Percentiles rank a stretch among this genome's conserved stretches.
Evolutionary conservation across 2,329 filamentous ascomycete genomes (phyloP).

Genomic region (Dothidotthia symphoricarpi): DNA sequence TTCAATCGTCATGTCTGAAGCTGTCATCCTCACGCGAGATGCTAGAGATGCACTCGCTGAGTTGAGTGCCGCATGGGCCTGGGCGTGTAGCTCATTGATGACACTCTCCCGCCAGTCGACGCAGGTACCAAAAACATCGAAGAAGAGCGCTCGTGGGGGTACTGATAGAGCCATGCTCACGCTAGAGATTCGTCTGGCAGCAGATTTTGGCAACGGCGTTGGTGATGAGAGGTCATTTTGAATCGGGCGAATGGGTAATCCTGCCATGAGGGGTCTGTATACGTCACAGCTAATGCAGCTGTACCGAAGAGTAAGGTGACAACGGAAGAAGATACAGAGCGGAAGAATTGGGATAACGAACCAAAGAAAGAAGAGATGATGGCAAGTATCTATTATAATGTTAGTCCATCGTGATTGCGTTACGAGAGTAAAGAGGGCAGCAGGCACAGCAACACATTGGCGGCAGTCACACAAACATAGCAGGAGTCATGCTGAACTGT

Average conservation of each 20-base stretch:
- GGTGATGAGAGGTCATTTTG: conserved; percentile 15
- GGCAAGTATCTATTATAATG: too few species aligned
- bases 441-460: too few species aligned
- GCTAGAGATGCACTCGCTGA: conserved; percentile 49
- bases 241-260: conserved; percentile 9
- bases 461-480: too few species aligned
- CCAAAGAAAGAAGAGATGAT: too few species aligned
- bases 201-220: conserved; percentile 7
- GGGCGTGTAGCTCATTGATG: conserved; percentile 55
- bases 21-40: conserved; percentile 48
- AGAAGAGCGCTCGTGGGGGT: conserved; percentile 60
- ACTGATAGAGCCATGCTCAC: conserved; percentile 27
- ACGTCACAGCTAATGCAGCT: too few species aligned
- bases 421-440: too few species aligned
- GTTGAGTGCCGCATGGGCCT: conserved; percentile 51
- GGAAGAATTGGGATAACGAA: too few species aligned
- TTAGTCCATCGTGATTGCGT: too few species aligned
- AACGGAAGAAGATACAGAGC: background rate
- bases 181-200: conserved; percentile 6
- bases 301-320: conserved; percentile 8
- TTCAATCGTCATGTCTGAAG: conserved; percentile 52
- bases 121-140: conserved; percentile 77
- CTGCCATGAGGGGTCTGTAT: conserved; percentile 15
- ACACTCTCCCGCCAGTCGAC: conserved; percentile 76
- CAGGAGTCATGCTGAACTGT: too few species aligned